Evolutionary conservation across 2,329 filamentous ascomycete species (phyloP), one percentile per base, ranked within the genome.

Genomic region (Simplicillium sp.): DNA sequence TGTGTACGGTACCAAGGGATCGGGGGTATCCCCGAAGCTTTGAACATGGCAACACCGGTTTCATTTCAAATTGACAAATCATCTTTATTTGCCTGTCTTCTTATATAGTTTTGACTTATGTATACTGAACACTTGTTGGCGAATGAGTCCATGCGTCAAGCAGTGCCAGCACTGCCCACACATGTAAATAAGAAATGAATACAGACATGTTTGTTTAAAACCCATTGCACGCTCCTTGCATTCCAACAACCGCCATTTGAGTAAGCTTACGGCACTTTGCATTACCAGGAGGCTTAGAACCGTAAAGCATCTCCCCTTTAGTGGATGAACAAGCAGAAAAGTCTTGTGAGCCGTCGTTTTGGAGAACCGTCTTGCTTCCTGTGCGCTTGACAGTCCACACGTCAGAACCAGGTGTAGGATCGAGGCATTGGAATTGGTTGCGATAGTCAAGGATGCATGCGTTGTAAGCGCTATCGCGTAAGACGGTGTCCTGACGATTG

Each of bases 1-100:
- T 38, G 62, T 66, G 2, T 67, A 65, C 29, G 63, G 63, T 8
- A 40, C n/a, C 1, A 37, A 41, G 4, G 25, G 20, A 4, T 42
- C 33, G 6, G 42, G 44, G 14, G 43, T 44, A 2, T 37, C 41
- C 3, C 41, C 52, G 2, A 57, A 52, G 43, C 48, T 57, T 15
- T 59, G 41, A 57, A 3, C 5, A 18, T 16, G 28, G 39, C 37
- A 17, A 34, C 20, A 25, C 9, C n/a, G n/a, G 20, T 25, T 25
- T 5, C 20, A 25, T n/a, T n/a, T n/a, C n/a, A n/a, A 25, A 9
- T 25, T 25, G 20, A 25, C 20, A 25, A 25, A 25, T 25, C 20
- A 25, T 25, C 20, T 25, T 25, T 25, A 25, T 25, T 25, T 25
- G 20, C 20, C 20, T 25, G 20, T 9, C 20, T 25, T 25, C 20